A percentile compares a stretch with the other conserved stretches of the same genome.
Evolutionary conservation across 2,329 filamentous ascomycete genomes (phyloP).

Genomic region (Endoconidiophora laricicola): DNA sequence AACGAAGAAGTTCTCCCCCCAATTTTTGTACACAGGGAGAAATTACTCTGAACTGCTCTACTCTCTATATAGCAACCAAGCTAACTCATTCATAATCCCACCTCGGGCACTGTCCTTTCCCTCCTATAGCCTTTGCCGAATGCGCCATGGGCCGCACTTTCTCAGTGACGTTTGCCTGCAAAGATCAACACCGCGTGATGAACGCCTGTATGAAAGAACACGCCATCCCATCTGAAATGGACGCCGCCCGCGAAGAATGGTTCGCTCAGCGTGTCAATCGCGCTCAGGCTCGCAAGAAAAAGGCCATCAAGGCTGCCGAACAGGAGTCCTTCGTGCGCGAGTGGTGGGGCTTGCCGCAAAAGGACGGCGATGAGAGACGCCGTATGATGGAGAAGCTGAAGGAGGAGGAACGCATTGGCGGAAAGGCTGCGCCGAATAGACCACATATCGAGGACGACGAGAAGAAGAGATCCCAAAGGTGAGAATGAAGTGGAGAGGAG

Average conservation of each 20-base stretch:
- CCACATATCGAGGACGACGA: constrained; percentile 2
- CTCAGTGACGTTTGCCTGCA: constrained; percentile 75
- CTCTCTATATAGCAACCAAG: neutral
- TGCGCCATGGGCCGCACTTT: constrained; percentile 79
- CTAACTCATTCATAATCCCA: no score
- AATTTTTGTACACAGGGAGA: no score
- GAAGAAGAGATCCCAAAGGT: neutral
- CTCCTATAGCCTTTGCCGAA: constrained; percentile 62
- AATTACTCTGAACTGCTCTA: neutral
- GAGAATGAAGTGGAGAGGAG: neutral
- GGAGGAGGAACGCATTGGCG: constrained; percentile 38
- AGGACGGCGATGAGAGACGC: constrained; percentile 33
- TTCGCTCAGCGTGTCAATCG: constrained; percentile 63
- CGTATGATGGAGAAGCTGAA: constrained; percentile 34
- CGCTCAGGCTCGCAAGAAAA: constrained; percentile 47
- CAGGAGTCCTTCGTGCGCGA: constrained; percentile 49
- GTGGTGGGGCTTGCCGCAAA: constrained; percentile 49
- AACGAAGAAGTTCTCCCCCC: no score
- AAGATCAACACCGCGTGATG: constrained; percentile 65
- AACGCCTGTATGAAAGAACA: constrained; percentile 84
- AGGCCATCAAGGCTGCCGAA: constrained; percentile 37
- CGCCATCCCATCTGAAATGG: constrained; percentile 70
- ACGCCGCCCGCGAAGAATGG: constrained; percentile 85
- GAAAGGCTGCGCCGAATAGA: constrained; percentile 28
- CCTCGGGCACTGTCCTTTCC: neutral